Conservation (phyloP, 1,284 basidiomycete species). For the Apiotrichum laibachii region DNA sequence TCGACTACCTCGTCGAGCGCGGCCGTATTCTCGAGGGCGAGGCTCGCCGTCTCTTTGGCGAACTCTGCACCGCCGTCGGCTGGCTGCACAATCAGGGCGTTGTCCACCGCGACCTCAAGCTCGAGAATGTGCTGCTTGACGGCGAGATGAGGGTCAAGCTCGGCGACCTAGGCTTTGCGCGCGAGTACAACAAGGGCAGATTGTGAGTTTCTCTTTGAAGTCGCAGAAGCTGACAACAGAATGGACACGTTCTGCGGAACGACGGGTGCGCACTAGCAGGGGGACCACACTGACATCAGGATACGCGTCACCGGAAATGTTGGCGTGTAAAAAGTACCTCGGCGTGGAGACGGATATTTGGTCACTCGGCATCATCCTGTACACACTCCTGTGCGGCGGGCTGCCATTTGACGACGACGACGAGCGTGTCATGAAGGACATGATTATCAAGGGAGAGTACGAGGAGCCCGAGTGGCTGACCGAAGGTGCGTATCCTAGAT, state of each 20-base stretch:
- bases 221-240: constrained; percentile 14
- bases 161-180: constrained; percentile 94
- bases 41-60: constrained; percentile 79
- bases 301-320: constrained; percentile 92
- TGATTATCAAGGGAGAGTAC: constrained; percentile 82
- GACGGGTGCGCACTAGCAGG: constrained; percentile 58
- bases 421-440: constrained; percentile 80
- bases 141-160: constrained; percentile 83
- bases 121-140: constrained; percentile 92
- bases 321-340: constrained; percentile 81
- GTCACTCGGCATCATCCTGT: constrained; percentile 94
- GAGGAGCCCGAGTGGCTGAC: constrained; percentile 91
- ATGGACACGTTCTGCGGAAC: constrained; percentile 98
- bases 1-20: constrained; percentile 95
- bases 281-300: constrained; percentile 26
- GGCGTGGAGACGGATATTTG: constrained; percentile 94
- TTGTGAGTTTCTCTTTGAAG: constrained; percentile 47
- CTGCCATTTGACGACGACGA: constrained; percentile 98
- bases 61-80: constrained; percentile 92
- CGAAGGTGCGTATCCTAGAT: constrained; percentile 57
- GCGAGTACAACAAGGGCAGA: constrained; percentile 81
- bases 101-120: constrained; percentile 91
- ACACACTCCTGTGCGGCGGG: constrained; percentile 87
- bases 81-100: constrained; percentile 84
- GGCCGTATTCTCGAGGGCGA: constrained; percentile 81